phyloP scores from a whole-genome alignment of 1,284 basidiomycete species.

The Omphalotus olearius region DNA sequence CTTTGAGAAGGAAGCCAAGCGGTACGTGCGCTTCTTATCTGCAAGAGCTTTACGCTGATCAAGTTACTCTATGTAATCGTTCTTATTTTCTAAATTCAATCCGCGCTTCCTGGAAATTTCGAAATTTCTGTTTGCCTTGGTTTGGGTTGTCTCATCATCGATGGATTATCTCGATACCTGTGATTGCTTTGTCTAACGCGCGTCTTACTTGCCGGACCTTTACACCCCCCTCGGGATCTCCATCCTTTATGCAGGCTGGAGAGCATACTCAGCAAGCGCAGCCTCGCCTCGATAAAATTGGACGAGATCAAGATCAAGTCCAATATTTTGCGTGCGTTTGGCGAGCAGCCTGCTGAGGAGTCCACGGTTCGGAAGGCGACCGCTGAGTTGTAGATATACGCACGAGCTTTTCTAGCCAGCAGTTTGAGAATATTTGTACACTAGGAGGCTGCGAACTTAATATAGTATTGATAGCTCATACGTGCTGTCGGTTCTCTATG shows the following conservation, averaged over 20 bases:
- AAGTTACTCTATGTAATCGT: not conserved
- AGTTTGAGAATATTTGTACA: too few species aligned
- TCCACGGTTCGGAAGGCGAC: conserved; percentile 25
- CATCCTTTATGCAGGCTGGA: conserved; percentile 40
- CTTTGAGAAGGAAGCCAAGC: conserved; percentile 81
- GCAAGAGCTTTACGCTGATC: not conserved
- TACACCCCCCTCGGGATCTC: too few species aligned
- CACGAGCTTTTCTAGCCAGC: too few species aligned
- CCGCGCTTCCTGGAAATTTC: not conserved
- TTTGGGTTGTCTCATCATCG: not conserved
- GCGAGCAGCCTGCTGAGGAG: conserved; percentile 45
- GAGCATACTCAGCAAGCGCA: conserved; percentile 71
- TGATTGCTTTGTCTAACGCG: not conserved
- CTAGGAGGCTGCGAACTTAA: too few species aligned
- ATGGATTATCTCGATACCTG: too few species aligned
- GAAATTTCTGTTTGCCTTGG: not conserved
- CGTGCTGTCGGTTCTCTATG: too few species aligned
- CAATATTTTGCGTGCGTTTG: conserved; percentile 82
- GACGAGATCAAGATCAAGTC: conserved; percentile 93
- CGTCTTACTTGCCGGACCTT: too few species aligned
- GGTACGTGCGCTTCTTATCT: conserved; percentile 45
- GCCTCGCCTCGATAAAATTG: conserved; percentile 72
- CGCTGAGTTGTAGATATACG: conserved; percentile 36
- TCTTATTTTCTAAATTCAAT: not conserved
- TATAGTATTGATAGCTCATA: too few species aligned